Percentiles rank a stretch among this genome's conserved stretches.
Conservation (phyloP, 75 land plant genomes). For the Cunninghamia lanceolata region DNA sequence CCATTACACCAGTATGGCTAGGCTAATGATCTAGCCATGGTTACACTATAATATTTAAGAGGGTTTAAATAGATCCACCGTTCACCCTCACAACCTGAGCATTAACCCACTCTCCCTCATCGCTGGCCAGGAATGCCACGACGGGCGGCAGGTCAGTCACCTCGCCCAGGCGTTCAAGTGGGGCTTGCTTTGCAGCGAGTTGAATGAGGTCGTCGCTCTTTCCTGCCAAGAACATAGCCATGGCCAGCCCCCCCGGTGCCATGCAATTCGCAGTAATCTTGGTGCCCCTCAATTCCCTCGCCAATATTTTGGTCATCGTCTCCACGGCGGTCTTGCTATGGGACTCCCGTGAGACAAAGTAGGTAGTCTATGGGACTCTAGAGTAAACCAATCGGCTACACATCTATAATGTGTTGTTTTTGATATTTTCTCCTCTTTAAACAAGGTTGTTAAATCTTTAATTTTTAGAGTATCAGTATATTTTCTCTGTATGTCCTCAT, state of each 20-base stretch:
- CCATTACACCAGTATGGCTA: no score
- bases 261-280: conserved; percentile 44
- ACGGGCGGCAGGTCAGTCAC: conserved; percentile 24
- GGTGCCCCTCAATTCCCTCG: conserved; percentile 42
- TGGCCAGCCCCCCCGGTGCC: conserved; percentile 43
- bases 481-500: no score
- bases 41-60: no score
- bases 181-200: neutral
- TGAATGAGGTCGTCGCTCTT: conserved; percentile 22
- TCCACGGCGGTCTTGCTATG: conserved; percentile 48
- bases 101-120: conserved; percentile 46
- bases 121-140: conserved; percentile 33
- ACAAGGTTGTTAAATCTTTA: no score
- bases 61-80: conserved; percentile 8
- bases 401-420: no score
- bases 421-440: no score
- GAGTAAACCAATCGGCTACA: no score
- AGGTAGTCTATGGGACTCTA: no score
- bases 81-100: conserved; percentile 35
- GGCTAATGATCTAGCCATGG: no score
- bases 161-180: conserved; percentile 35
- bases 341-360: no score
- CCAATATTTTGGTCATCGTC: conserved; percentile 36
- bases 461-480: no score
- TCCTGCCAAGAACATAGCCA: conserved; percentile 36